A percentile compares a stretch with the other conserved stretches of the same genome.
phyloP scores from a whole-genome alignment of 208 protist genomes.

The Trypanosoma mega region DNA sequence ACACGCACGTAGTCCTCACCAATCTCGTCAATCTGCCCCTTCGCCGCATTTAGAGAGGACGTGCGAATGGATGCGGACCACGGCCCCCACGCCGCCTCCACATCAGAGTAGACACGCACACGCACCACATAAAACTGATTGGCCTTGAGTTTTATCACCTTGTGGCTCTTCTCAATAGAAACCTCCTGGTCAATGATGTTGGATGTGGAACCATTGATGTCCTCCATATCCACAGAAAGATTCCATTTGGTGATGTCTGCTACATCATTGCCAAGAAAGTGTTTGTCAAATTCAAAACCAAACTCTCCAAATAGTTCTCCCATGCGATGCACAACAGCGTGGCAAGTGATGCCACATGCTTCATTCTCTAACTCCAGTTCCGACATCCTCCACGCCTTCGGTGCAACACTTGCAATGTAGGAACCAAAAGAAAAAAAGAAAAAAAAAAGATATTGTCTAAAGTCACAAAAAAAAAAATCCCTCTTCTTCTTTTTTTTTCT shows the following conservation, averaged over 20 bases:
- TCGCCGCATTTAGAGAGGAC: slow-evolving; percentile 56
- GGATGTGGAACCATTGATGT: background rate
- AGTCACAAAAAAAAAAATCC: background rate
- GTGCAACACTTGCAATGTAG: background rate
- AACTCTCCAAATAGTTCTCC: slow-evolving; percentile 91
- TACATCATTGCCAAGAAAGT: slow-evolving; percentile 20
- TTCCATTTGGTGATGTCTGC: slow-evolving; percentile 63
- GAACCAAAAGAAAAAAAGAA: slow-evolving; percentile 17
- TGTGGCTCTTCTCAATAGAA: slow-evolving; percentile 38
- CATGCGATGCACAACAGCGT: slow-evolving; percentile 78
- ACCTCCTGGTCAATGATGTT: slow-evolving; percentile 50
- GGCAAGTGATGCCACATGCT: slow-evolving; percentile 34
- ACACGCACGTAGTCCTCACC: slow-evolving; percentile 86
- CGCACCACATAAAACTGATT: slow-evolving; percentile 50
- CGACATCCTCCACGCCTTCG: background rate
- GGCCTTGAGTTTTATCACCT: slow-evolving; percentile 82
- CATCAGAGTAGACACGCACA: slow-evolving; percentile 52
- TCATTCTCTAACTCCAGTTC: background rate
- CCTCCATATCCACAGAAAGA: slow-evolving; percentile 30
- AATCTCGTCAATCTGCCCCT: slow-evolving; percentile 54
- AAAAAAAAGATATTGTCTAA: slow-evolving; percentile 3
- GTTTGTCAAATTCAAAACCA: slow-evolving; percentile 41
- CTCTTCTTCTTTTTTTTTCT: background rate
- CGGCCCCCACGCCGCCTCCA: slow-evolving; percentile 47
- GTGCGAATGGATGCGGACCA: slow-evolving; percentile 66